Base-by-base conservation (phyloP, 768 basidiomycete species). In the Auriculariales sp. region DNA sequence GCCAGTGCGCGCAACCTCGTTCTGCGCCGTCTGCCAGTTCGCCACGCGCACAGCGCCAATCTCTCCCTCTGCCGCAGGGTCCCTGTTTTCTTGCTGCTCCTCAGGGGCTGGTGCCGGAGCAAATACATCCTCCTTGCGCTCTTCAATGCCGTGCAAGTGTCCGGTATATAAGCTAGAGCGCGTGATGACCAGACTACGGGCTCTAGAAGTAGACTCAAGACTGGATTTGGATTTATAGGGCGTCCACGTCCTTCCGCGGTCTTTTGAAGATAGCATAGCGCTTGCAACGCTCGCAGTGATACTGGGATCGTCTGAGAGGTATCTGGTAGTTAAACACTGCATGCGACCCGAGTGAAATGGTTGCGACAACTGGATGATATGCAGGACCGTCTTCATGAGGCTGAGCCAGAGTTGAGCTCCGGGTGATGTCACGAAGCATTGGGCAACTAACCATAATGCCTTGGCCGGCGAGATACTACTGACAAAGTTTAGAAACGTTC, bases 381-480 rank as follows among this genome's bases (percentile, higher is more conserved):
- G 81, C 75, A 2, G 90, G 83, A 0, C 93, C 91, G 61, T 97
- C 92, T 67, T 94, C 81, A 57, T 94, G 93, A 1, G 90, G 88
- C 88, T 93, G 63, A 24, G 51, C 31, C 7, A 15, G 15, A 32
- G n/a, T n/a, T 15, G 31, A 9, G 31, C 15, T 15, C 7, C 9
- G 31, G 31, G 9, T 9, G 31, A 15, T 32, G 31, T 32, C 31
- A 15, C 31, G 52, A 46, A 49, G 19, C 36, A 33, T 15, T 17
- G 28, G 24, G 19, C 12, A 51, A 63, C 69, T 50, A 62, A 91
- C 91, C 76, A 92, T 85, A 53, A 98, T 97, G 9, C 94, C 93
- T 67, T 95, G 89, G 2, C 85, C 88, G 6, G 89, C 76, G 14
- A 78, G 72, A 64, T 97, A 97, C 79, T 85, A 57, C 5, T 27